Percentiles rank a stretch among this genome's conserved stretches.
These are phyloP conservation scores for Geosiphon pyriformis DNA, from an alignment of 192 early-diverging fungal genomes.

Conservation along the genomic window DNA sequence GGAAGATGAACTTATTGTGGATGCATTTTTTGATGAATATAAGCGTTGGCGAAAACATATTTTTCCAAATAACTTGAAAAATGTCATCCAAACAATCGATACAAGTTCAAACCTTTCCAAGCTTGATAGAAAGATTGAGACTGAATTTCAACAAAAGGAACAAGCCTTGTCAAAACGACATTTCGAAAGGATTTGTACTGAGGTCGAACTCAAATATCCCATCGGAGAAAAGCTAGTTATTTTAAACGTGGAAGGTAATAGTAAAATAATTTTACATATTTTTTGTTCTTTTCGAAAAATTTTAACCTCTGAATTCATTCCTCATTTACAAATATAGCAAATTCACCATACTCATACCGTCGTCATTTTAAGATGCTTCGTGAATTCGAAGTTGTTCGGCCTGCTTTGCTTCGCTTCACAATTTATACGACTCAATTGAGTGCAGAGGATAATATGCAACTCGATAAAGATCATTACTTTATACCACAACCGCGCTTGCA, in stretches of 20 bases:
- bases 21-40: conserved; percentile 2
- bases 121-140: not conserved
- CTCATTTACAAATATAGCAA: no score
- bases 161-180: not conserved
- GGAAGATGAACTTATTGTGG: not conserved
- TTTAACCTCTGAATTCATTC: no score
- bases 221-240: not conserved
- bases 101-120: not conserved
- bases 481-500: conserved; percentile 2
- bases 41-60: not conserved
- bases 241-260: not conserved
- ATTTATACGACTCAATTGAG: conserved; percentile 7
- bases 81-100: not conserved
- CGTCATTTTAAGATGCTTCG: not conserved
- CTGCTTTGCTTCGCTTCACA: not conserved
- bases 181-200: not conserved
- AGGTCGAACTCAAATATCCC: not conserved
- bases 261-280: no score
- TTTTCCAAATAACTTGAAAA: not conserved
- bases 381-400: not conserved
- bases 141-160: not conserved
- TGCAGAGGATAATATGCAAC: not conserved
- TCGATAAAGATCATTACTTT: not conserved
- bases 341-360: no score
- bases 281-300: no score